Evolutionary conservation across 805 yeast genomes (phyloP), one percentile per base, ranked within the genome.

Genomic region (Kazachstania bromeliacearum): DNA sequence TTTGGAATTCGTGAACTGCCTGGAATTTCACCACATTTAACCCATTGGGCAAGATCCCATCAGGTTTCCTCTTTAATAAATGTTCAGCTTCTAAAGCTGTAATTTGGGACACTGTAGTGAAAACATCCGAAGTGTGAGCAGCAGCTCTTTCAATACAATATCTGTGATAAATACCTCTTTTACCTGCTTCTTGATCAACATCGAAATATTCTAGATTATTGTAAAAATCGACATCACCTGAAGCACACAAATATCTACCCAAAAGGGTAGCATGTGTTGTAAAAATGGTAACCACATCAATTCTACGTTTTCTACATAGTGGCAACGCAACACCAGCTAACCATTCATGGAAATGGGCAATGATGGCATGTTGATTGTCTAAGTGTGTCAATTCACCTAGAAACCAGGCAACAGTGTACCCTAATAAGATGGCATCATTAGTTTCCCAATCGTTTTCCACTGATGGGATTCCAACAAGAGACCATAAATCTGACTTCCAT

Each of bases 311-410:
- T 52, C 95, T 71, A 59, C 96, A 87, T 39, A 89, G 67, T 0
- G 98, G 96, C 41, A 92, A 66, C 0, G 95, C 95, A 31, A 92
- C 87, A 49, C 97, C 96, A 2, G 98, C 96, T 40, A 89, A 71
- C 98, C 98, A 89, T 65, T 89, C 98, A 65, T 89, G 98, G 59
- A 83, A 88, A 57, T 89, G 98, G 38, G 92, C 79, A 42, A 89
- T 79, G 35, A 92, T 87, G 0, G 97, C 96, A 49, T 89, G 77
- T 36, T 80, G 80, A 17, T 77, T 72, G 59, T 92, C 95, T 51
- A 78, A 76, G 55, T 69, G 76, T n/a, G 84, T 85, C 56, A 85
- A 71, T 60, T 92, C 97, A 13, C 98, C 98, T 38, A 92, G 66
- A 58, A 89, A 88, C 98, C 98, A 89, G 3, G 97, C 95, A 18